These are phyloP conservation scores for Austroboletus festivus DNA, from an alignment of 768 basidiomycete species.

Conservation along the genomic window DNA sequence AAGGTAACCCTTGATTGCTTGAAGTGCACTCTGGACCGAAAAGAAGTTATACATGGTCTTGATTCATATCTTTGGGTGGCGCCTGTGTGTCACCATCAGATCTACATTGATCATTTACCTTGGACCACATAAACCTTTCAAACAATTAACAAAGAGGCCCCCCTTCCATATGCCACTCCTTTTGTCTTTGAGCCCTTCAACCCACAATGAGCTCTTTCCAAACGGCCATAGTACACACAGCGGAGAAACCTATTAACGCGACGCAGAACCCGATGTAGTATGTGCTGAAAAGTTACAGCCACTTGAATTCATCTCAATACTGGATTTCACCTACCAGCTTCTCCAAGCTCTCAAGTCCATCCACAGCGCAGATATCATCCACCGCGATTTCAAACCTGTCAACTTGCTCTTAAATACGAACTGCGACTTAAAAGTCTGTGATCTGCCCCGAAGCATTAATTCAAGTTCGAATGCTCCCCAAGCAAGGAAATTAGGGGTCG, in stretches of 20 bases:
- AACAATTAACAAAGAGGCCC: too few relatives aligned
- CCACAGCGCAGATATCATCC: slow-evolving; percentile 80
- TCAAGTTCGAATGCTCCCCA: slow-evolving; percentile 49
- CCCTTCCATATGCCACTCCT: too few relatives aligned
- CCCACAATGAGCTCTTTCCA: too few relatives aligned
- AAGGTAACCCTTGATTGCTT: too few relatives aligned
- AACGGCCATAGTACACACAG: too few relatives aligned
- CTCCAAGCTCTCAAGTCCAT: slow-evolving; percentile 86
- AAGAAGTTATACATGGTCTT: neutral
- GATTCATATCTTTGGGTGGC: neutral
- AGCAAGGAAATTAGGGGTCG: slow-evolving; percentile 66
- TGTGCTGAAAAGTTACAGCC: too few relatives aligned
- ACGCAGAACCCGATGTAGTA: too few relatives aligned
- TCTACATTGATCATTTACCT: slow-evolving; percentile 10
- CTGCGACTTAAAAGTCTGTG: slow-evolving; percentile 86
- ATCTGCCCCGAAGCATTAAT: slow-evolving; percentile 69
- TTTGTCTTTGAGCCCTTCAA: too few relatives aligned
- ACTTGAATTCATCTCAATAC: slow-evolving; percentile 80
- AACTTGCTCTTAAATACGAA: slow-evolving; percentile 87
- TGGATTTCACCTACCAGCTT: slow-evolving; percentile 86
- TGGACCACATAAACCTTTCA: too few relatives aligned
- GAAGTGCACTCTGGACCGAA: too few relatives aligned
- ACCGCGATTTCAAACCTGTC: slow-evolving; percentile 80
- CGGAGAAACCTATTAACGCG: too few relatives aligned
- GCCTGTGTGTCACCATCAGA: slow-evolving; percentile 5